A percentile compares a stretch with the other conserved stretches of the same genome.
These are phyloP conservation scores for Setomelanomma holmii DNA, from an alignment of 2,329 filamentous ascomycete genomes.

Conservation along the genomic window DNA sequence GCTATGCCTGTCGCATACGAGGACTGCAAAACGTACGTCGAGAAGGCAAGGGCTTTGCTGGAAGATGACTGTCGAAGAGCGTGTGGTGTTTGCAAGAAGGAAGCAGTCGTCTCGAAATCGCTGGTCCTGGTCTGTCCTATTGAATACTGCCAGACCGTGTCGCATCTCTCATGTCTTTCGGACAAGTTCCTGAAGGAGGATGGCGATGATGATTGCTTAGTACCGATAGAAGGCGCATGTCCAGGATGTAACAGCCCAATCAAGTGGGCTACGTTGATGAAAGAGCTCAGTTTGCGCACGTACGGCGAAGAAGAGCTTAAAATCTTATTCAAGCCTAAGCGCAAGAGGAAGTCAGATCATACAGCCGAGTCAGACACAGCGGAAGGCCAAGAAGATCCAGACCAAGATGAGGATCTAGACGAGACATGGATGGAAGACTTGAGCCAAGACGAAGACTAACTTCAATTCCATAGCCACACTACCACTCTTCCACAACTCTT, in stretches of 20 bases:
- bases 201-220: slow-evolving; percentile 50
- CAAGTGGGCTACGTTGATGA: slow-evolving; percentile 80
- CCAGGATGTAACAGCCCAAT: slow-evolving; percentile 70
- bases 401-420: slow-evolving; percentile 44
- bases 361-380: slow-evolving; percentile 17
- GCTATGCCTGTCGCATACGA: slow-evolving; percentile 63
- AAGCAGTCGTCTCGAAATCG: slow-evolving; percentile 47
- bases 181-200: slow-evolving; percentile 57
- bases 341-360: slow-evolving; percentile 42
- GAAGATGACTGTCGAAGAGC: slow-evolving; percentile 15
- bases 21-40: slow-evolving; percentile 57
- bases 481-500: slow-evolving; percentile 41
- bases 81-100: slow-evolving; percentile 60
- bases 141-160: slow-evolving; percentile 55
- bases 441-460: slow-evolving; percentile 34
- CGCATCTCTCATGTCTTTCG: slow-evolving; percentile 66
- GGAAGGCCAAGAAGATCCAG: slow-evolving; percentile 23
- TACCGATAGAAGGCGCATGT: slow-evolving; percentile 75
- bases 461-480: not conserved
- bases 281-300: slow-evolving; percentile 77
- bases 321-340: slow-evolving; percentile 67
- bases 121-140: slow-evolving; percentile 61
- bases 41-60: slow-evolving; percentile 55
- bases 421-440: slow-evolving; percentile 45
- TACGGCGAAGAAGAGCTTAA: slow-evolving; percentile 74